Evolutionary conservation across 1,139 yeast genomes (phyloP).

Genomic region (Debaryomyces nepalensis): DNA sequence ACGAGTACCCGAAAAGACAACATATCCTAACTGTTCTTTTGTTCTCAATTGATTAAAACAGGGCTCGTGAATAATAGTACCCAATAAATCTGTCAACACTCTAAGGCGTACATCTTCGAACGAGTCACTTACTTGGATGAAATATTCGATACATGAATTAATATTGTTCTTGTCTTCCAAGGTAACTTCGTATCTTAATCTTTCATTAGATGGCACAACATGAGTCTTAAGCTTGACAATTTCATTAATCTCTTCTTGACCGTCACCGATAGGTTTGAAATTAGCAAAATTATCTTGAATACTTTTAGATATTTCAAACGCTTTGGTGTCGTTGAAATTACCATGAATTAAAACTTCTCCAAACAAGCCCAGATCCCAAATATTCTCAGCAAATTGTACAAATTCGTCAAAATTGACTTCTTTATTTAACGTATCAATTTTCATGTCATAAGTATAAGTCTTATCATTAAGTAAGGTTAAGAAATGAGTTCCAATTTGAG

Average conservation of each 20-base stretch:
- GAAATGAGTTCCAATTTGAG: slow-evolving; percentile 69
- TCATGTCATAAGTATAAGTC: slow-evolving; percentile 67
- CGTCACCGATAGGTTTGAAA: slow-evolving; percentile 43
- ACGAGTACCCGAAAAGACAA: slow-evolving; percentile 79
- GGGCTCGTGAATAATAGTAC: slow-evolving; percentile 81
- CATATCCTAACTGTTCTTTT: slow-evolving; percentile 83
- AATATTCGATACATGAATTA: slow-evolving; percentile 84
- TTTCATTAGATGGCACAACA: slow-evolving; percentile 47
- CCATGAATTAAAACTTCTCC: slow-evolving; percentile 81
- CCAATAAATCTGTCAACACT: slow-evolving; percentile 65
- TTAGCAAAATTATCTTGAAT: slow-evolving; percentile 26
- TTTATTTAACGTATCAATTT: slow-evolving; percentile 52
- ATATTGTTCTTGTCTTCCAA: slow-evolving; percentile 72
- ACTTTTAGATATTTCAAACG: slow-evolving; percentile 35
- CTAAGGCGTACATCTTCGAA: slow-evolving; percentile 33
- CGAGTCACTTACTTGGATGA: slow-evolving; percentile 66
- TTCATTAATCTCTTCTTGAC: slow-evolving; percentile 37
- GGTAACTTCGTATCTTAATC: slow-evolving; percentile 53
- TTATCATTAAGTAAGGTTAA: slow-evolving; percentile 70
- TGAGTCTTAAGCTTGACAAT: slow-evolving; percentile 34
- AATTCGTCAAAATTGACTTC: slow-evolving; percentile 55
- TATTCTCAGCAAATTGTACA: slow-evolving; percentile 39
- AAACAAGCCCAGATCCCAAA: slow-evolving; percentile 56
- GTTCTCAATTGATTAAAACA: slow-evolving; percentile 89
- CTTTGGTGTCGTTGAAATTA: slow-evolving; percentile 64